Base-by-base conservation (phyloP, 495 filamentous ascomycete species). In the Penicillium bovifimosum region DNA sequence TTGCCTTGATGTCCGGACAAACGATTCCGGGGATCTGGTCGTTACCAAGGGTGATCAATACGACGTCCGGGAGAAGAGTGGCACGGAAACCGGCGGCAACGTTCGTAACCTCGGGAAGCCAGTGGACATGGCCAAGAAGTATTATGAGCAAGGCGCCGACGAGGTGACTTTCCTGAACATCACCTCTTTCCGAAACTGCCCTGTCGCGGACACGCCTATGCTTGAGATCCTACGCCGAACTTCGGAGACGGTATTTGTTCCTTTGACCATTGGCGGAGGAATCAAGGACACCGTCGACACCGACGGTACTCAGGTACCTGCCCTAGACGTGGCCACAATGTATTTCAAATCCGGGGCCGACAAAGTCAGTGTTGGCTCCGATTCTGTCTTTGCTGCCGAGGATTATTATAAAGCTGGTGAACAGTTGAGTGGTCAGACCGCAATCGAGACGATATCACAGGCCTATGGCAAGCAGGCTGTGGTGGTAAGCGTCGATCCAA, bases 1-100 rank as follows among this genome's bases (percentile, higher is more conserved):
- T 3, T 98, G 93, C 62, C 81, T 98, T 13, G 93, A 98, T 65
- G 93, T 98, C 27, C 86, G 93, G 8, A 82, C 93, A n/a, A 97
- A 98, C 65, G 95, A 98, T 66, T 75, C 86, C 41, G 95, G 95
- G 5, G 95, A 97, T 67, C 72, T 98, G 14, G 95, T 98, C 0
- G 93, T 98, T 13, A 98, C 93, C 5, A 98, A 98, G 71, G 93
- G 93, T 8, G 93, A 98, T 65, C 93, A 97, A 62, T 98, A 98
- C 70, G 93, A 98, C 62, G 93, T 98, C n/a, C 86, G 93, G n/a
- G 93, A 96, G 63, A 96, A 95, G 70, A 75, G 67, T 47, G 73
- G 68, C 9, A 63, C 70, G 16, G 62, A 76, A 8, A 70, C 73
- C n/a, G 82, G 78, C 43, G 84, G 90, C 17, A 77, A 83, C 47